Evolutionary conservation across 352 stramenopile genomes (phyloP), one percentile per base, ranked within the genome.

Genomic region (Stephanocyclus meneghinianus): DNA sequence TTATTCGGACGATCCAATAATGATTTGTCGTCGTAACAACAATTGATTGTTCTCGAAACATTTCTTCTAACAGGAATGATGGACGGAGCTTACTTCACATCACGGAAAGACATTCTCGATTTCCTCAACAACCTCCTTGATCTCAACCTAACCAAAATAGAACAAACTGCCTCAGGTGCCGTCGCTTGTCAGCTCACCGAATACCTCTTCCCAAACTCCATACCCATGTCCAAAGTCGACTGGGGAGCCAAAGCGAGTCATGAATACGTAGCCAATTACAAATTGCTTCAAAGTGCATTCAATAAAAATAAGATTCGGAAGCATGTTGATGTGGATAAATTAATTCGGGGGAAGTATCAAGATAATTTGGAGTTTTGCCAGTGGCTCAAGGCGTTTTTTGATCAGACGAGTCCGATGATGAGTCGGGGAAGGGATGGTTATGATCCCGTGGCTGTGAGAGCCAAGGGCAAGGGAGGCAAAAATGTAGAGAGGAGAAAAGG

Each of bases 351-450:
- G 55, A 99, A 99, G 85, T 99, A 99, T 91, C 97, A 99, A 56
- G 97, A 99, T 85, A 99, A 99, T 87, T 92, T 99, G 70, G 98
- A 99, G 87, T 99, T 99, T 83, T 99, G 99, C 94, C 97, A 99
- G 90, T 99, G 96, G 91, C 85, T 95, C 66, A 96, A 96, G 82
- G 90, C 90, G 10, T 95, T 95, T 73, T 92, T 91, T 76, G 91
- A 95, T 76, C 87, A 92, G 62, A 62, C 79, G n/a, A 91, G 87
- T 1, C 83, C 86, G 2, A 77, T 88, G 37, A 74, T 78, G 30
- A 66, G 56, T 6, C 74, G 67, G 51, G 56, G 51, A 11, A 70
- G 81, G 44, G 95, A 97, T 26, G 84, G 78, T 9, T 99, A 99
- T 86, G 96, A 99, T 90, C 87, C 96, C 1, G 66, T 97, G 0